These are phyloP conservation scores for Eutrema japonicum DNA, from an alignment of 345 rosid genomes.

Conservation along the genomic window DNA sequence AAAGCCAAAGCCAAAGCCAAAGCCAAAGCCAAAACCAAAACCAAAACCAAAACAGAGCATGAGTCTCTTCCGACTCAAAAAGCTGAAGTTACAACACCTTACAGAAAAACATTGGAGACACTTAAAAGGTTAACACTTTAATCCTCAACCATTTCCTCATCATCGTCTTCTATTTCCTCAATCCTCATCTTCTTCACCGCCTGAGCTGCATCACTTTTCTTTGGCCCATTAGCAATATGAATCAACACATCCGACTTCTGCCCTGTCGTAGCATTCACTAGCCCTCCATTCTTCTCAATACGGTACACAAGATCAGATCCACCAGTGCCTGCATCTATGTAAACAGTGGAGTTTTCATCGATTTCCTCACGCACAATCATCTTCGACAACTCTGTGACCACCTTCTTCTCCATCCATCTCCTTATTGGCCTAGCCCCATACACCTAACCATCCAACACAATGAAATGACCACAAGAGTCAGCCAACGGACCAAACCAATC, in stretches of 20 bases:
- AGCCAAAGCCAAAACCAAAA: background rate
- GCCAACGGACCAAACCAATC: background rate
- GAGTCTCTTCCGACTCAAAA: background rate
- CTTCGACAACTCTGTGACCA: constrained; percentile 83
- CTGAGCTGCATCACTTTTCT: constrained; percentile 64
- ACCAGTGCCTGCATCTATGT: constrained; percentile 58
- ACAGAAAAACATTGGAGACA: background rate
- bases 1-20: background rate
- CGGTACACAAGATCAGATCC: constrained; percentile 55
- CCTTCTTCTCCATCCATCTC: constrained; percentile 94
- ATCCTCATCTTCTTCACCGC: constrained; percentile 94
- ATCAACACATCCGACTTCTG: constrained; percentile 72
- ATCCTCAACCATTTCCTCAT: constrained; percentile 55
- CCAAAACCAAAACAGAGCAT: constrained; percentile 8
- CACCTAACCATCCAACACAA: constrained; percentile 49
- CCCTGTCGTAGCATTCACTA: constrained; percentile 76
- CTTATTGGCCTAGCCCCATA: constrained; percentile 92
- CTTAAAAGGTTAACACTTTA: background rate
- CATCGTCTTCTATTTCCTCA: constrained; percentile 70
- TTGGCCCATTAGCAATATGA: constrained; percentile 52
- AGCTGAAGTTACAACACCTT: background rate
- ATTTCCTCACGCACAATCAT: constrained; percentile 88
- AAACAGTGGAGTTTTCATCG: constrained; percentile 82
- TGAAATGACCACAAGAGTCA: background rate
- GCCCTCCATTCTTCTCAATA: constrained; percentile 79